Conservation (phyloP, 345 rosid genomes). For the Rhodomyrtus tomentosa region DNA sequence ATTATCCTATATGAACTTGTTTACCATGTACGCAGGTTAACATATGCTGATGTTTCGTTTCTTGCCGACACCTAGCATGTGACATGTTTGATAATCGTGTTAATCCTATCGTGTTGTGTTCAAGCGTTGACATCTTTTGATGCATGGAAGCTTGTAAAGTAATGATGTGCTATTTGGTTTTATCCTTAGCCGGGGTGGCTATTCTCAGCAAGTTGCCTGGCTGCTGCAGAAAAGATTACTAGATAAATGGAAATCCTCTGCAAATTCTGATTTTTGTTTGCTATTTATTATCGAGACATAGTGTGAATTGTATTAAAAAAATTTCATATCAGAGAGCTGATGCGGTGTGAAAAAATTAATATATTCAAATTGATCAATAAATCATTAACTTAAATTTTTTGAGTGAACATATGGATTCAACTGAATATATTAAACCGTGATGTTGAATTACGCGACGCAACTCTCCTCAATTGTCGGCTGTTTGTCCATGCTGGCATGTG, state of each 20-base stretch:
- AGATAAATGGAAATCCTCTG: neutral
- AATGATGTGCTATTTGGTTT: neutral
- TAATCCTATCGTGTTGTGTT: neutral
- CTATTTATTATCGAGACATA: neutral
- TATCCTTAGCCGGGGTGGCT: neutral
- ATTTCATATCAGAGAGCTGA: no score
- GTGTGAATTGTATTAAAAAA: no score
- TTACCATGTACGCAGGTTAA: neutral
- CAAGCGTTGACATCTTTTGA: neutral
- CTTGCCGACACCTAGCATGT: rapidly evolving
- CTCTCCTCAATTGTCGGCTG: neutral
- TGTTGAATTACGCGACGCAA: neutral
- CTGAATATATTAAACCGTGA: no score
- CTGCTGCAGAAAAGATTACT: neutral
- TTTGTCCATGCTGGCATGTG: neutral
- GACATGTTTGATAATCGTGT: neutral
- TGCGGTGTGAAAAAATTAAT: no score
- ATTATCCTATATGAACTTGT: neutral
- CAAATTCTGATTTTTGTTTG: neutral
- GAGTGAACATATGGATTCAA: no score
- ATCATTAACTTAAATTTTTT: no score
- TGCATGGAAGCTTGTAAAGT: neutral
- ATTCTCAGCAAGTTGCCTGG: neutral
- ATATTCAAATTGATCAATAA: no score
- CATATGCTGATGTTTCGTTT: neutral